phyloP scores from a whole-genome alignment of 306 rosid genomes.

The Pterocarpus santalinus region DNA sequence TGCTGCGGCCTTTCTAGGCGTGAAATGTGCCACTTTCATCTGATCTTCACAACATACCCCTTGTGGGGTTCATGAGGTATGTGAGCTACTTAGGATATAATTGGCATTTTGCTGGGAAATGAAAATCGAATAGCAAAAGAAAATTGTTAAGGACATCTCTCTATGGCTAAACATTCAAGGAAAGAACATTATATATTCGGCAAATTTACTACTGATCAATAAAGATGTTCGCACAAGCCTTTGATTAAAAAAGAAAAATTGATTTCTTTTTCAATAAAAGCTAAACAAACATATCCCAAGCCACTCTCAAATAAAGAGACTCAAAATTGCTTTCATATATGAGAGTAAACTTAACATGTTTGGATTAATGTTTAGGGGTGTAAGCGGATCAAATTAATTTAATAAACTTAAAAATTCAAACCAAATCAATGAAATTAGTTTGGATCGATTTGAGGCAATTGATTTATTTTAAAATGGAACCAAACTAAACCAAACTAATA shows the following conservation, averaged over 20 bases:
- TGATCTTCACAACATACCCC: constrained; percentile 44
- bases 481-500: too few species aligned
- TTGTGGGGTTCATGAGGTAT: neutral
- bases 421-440: too few species aligned
- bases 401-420: too few species aligned
- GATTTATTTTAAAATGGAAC: too few species aligned
- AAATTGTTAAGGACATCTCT: neutral
- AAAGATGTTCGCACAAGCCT: neutral
- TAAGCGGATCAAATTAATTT: too few species aligned
- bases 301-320: neutral
- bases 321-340: too few species aligned
- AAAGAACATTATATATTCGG: neutral
- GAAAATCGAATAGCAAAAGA: neutral
- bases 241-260: too few species aligned
- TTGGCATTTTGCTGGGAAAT: constrained; percentile 25
- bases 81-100: constrained; percentile 22
- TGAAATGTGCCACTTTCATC: constrained; percentile 39
- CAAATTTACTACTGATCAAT: neutral
- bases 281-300: neutral
- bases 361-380: too few species aligned
- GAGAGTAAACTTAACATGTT: neutral
- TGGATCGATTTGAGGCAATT: too few species aligned
- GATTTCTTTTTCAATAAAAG: too few species aligned
- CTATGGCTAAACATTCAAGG: neutral
- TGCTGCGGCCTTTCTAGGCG: constrained; percentile 36